phyloP scores from a whole-genome alignment of 176 grass and related monocot genomes.

The Aegilops speltoides region DNA sequence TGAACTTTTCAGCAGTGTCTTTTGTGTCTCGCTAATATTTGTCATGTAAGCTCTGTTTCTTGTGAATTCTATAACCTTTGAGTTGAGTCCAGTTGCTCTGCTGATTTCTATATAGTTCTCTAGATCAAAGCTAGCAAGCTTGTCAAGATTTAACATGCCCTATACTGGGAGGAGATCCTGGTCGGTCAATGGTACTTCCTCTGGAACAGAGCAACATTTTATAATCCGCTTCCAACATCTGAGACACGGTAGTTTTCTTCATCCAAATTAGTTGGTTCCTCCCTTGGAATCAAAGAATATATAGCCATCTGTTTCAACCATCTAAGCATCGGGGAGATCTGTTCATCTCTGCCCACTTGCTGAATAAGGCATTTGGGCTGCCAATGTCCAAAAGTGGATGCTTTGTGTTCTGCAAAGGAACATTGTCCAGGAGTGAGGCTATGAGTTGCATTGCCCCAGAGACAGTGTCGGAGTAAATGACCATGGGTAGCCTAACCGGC shows the following conservation, averaged over 20 bases:
- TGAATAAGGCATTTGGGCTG: not conserved
- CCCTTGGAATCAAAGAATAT: not conserved
- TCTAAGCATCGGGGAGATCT: not conserved
- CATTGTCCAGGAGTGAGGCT: not conserved
- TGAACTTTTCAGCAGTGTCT: not conserved
- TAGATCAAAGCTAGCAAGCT: slow-evolving; percentile 1
- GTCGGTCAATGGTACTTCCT: not conserved
- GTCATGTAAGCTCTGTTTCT: not conserved
- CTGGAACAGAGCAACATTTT: not conserved
- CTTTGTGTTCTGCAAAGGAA: not conserved
- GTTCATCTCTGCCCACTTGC: not conserved
- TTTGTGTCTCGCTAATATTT: not conserved
- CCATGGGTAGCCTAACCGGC: no score
- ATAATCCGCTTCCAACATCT: not conserved
- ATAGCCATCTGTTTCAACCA: not conserved
- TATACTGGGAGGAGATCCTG: not conserved
- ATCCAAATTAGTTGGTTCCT: not conserved
- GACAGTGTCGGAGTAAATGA: not conserved
- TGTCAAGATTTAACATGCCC: slow-evolving; percentile 1
- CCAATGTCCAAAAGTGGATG: not conserved
- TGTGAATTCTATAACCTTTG: slow-evolving; percentile 16
- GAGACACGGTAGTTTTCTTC: not conserved
- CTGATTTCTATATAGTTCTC: no score
- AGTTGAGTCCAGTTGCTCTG: not conserved
- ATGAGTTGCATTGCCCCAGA: not conserved